phyloP scores from a whole-genome alignment of 805 yeast genomes.

The Saccharomyces paradoxus region DNA sequence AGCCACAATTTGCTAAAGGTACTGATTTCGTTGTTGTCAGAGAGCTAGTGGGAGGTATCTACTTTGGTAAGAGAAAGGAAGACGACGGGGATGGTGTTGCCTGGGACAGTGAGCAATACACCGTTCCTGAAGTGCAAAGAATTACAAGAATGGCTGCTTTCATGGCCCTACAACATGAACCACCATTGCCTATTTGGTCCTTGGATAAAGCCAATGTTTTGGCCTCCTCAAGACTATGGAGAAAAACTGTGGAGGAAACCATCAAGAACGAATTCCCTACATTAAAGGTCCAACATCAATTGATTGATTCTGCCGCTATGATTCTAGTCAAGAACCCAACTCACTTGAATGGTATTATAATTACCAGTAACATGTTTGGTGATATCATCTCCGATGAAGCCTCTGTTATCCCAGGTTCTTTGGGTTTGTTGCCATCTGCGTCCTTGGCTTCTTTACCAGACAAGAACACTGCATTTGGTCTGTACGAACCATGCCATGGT shows the following conservation, averaged over 20 bases:
- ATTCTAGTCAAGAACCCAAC: constrained; percentile 88
- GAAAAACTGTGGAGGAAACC: constrained; percentile 82
- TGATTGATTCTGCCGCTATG: constrained; percentile 98
- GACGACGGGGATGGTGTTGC: constrained; percentile 84
- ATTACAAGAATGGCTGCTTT: constrained; percentile 98
- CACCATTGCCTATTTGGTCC: constrained; percentile 94
- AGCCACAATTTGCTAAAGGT: constrained; percentile 76
- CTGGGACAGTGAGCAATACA: constrained; percentile 86
- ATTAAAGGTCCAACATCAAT: constrained; percentile 79
- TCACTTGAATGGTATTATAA: constrained; percentile 81
- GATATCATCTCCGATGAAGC: constrained; percentile 98
- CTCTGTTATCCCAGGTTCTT: constrained; percentile 93
- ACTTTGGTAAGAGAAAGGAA: constrained; percentile 92
- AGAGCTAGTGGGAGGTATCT: constrained; percentile 96
- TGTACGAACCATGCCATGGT: constrained; percentile 98
- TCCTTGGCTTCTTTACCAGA: constrained; percentile 96
- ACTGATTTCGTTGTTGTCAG: constrained; percentile 90
- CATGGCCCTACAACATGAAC: constrained; percentile 84
- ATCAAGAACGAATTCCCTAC: constrained; percentile 86
- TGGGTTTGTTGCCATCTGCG: constrained; percentile 90
- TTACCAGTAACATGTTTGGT: constrained; percentile 96
- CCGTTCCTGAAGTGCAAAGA: constrained; percentile 87
- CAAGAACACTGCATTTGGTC: constrained; percentile 86
- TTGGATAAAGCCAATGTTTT: constrained; percentile 95
- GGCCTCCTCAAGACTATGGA: constrained; percentile 94